Evolutionary conservation across 2,329 filamentous ascomycete species (phyloP), one percentile per base, ranked within the genome.

Genomic region (Zarea fungicola): DNA sequence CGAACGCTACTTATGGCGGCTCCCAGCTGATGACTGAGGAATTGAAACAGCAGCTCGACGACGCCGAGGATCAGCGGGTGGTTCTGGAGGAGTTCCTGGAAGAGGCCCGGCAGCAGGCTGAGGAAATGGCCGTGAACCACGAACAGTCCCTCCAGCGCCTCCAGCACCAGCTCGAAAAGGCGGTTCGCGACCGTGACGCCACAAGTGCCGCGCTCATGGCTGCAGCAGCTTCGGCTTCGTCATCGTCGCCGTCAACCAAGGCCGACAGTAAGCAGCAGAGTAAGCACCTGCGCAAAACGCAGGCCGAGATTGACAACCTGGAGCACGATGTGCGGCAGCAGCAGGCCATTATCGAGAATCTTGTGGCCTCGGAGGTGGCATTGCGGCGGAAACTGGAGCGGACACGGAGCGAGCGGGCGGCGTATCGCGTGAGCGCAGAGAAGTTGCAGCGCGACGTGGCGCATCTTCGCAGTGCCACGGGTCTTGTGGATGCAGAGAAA

Each of bases 321-420:
- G 83, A 88, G 56, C 75, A 87, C 50, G 83, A 87, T 59, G 75
- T 93, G 23, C 74, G 77, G 6, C 81, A 87, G 59, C 83, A 86
- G 53, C 83, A 89, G 48, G 74, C 80, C 48, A 76, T 81, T 13
- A 78, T 91, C 42, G 77, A 79, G 34, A 66, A 72, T 26, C 71
- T 83, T 23, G 67, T 72, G 28, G 69, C 69, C 13, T 75, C 77
- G n/a, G 81, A 87, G 58, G 69, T 72, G 18, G 72, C 80, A 9
- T 73, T 88, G 14, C 76, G 81, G 9, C 71, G 74, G 47, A 88
- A 91, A 56, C 75, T 95, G 18, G 81, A 87, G 50, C 78, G 84
- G 43, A 79, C 80, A 4, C 83, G 85, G 22, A 81, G 81, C 58
- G 84, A 89, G 60, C 75, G 82, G 21, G 76, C 78, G 13, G 67